These are phyloP conservation scores for Heterobasidion irregulare DNA, from an alignment of 1,284 basidiomycete genomes.

Conservation along the genomic window DNA sequence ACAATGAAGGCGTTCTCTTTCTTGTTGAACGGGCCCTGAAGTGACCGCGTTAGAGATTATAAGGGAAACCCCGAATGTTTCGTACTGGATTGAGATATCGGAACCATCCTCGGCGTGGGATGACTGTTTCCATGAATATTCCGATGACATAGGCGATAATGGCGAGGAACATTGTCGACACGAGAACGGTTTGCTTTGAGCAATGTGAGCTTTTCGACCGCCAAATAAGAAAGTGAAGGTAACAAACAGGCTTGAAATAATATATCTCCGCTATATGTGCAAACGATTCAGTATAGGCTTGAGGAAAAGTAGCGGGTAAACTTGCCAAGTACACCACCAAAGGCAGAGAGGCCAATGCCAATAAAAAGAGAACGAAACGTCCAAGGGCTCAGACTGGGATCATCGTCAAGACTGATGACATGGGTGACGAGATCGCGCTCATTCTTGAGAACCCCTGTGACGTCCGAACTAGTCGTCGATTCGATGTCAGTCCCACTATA, in stretches of 20 bases:
- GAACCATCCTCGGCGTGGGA: slow-evolving; percentile 19
- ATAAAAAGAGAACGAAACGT: slow-evolving; percentile 10
- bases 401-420: slow-evolving; percentile 35
- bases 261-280: slow-evolving; percentile 13
- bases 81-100: slow-evolving; percentile 21
- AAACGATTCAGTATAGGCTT: background rate
- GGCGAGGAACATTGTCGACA: slow-evolving; percentile 17
- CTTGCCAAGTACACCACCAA: slow-evolving; percentile 19
- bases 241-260: slow-evolving; percentile 16
- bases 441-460: slow-evolving; percentile 27
- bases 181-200: slow-evolving; percentile 13
- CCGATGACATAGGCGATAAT: slow-evolving; percentile 19
- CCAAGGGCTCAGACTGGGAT: slow-evolving; percentile 8
- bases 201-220: background rate
- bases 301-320: background rate
- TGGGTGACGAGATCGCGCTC: slow-evolving; percentile 43
- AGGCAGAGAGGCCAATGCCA: slow-evolving; percentile 27
- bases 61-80: background rate
- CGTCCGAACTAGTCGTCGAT: slow-evolving; percentile 14
- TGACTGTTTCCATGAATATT: slow-evolving; percentile 16
- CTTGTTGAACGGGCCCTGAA: slow-evolving; percentile 24
- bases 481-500: slow-evolving; percentile 25
- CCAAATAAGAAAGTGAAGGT: too few relatives aligned
- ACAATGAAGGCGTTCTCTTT: slow-evolving; percentile 27
- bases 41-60: background rate